These are phyloP conservation scores for Lippia alba DNA, from an alignment of 305 asterid species.

Conservation along the genomic window DNA sequence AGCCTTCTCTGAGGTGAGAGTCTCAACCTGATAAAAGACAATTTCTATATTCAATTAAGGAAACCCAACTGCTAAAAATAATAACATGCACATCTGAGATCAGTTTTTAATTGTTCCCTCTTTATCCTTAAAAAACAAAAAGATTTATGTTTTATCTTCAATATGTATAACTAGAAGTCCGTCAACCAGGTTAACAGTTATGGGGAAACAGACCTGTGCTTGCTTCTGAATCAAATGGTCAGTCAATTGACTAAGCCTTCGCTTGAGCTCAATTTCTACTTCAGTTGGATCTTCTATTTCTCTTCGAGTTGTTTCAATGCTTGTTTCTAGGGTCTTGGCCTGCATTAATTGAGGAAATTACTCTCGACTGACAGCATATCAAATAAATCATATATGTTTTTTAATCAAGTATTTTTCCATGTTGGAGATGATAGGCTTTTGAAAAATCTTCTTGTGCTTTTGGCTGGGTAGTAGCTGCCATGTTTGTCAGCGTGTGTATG, in stretches of 20 bases:
- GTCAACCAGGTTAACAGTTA: constrained; percentile 11
- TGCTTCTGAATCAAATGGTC: constrained; percentile 96
- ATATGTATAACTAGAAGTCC: constrained; percentile 12
- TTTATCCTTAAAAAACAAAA: no score
- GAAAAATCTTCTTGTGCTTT: constrained; percentile 12
- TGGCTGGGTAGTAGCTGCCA: not conserved
- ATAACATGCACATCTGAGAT: constrained; percentile 1
- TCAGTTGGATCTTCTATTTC: constrained; percentile 76
- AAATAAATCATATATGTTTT: not conserved
- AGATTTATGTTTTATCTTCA: not conserved
- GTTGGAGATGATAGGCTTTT: not conserved
- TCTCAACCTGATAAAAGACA: constrained; percentile 69
- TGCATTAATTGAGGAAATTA: constrained; percentile 38
- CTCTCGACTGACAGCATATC: constrained; percentile 16
- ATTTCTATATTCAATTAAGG: constrained; percentile 27
- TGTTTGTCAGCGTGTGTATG: not conserved
- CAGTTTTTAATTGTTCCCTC: not conserved
- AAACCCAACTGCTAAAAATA: constrained; percentile 33
- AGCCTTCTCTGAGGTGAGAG: constrained; percentile 88
- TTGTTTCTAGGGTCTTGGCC: constrained; percentile 78
- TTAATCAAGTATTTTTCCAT: not conserved
- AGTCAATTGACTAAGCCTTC: constrained; percentile 85
- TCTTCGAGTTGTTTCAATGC: constrained; percentile 65
- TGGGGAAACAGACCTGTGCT: constrained; percentile 71
- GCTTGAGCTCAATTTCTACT: constrained; percentile 88